Percentiles rank a stretch among this genome's conserved stretches.
phyloP scores from a whole-genome alignment of 179 eudicot species.

The Beta macrorhiza region DNA sequence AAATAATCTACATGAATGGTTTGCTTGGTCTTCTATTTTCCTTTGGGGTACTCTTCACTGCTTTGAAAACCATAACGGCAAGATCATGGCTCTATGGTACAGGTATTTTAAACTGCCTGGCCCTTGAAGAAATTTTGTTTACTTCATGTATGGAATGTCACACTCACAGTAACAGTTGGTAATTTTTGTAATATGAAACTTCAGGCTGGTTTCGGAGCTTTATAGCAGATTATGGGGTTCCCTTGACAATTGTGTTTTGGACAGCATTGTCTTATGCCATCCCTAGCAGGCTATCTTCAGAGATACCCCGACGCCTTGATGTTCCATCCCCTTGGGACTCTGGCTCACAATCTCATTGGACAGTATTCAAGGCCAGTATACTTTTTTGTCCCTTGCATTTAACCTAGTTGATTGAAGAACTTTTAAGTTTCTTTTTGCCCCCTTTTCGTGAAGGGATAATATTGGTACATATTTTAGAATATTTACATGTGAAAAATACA shows the following conservation, averaged over 20 bases:
- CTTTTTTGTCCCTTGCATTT: not conserved
- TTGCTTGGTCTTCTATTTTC: slow-evolving; percentile 49
- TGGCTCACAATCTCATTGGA: slow-evolving; percentile 45
- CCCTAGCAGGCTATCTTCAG: slow-evolving; percentile 42
- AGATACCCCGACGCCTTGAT: slow-evolving; percentile 58
- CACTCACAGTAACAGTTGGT: not conserved
- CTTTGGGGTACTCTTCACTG: slow-evolving; percentile 46
- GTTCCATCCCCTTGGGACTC: slow-evolving; percentile 51
- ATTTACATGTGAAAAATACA: not conserved
- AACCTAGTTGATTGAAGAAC: not conserved
- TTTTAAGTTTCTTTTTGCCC: not conserved
- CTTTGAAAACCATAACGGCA: slow-evolving; percentile 42
- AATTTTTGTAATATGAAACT: not conserved
- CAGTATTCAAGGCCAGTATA: slow-evolving; percentile 38
- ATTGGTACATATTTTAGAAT: not conserved
- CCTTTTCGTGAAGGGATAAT: not conserved
- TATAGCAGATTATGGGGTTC: slow-evolving; percentile 65
- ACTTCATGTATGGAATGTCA: too few relatives aligned
- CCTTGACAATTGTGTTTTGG: slow-evolving; percentile 48
- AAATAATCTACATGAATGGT: slow-evolving; percentile 52
- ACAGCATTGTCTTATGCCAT: slow-evolving; percentile 44
- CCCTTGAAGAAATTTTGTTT: not conserved
- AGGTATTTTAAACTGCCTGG: slow-evolving; percentile 22
- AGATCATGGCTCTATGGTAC: slow-evolving; percentile 59
- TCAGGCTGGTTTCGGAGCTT: slow-evolving; percentile 47